A percentile compares a stretch with the other conserved stretches of the same genome.
Evolutionary conservation across 768 basidiomycete genomes (phyloP).

Genomic region (Sporobolomyces phaffii): DNA sequence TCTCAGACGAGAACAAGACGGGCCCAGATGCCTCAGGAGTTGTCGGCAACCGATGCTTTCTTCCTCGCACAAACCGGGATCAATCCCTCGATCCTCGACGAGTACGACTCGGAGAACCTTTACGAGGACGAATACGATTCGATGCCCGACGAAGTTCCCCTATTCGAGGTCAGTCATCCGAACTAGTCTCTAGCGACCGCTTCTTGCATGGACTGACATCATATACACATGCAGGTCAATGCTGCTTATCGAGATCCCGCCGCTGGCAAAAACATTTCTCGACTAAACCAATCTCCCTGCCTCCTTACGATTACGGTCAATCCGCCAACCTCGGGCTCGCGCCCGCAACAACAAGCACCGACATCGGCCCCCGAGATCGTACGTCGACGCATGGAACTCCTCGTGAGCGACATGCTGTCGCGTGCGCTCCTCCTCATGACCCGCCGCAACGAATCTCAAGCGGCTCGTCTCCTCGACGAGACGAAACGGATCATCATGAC

Average conservation of each 20-base stretch:
- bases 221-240: slow-evolving; percentile 63
- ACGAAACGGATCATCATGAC: slow-evolving; percentile 85
- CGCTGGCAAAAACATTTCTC: slow-evolving; percentile 71
- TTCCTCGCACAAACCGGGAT: slow-evolving; percentile 49
- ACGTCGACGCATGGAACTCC: slow-evolving; percentile 88
- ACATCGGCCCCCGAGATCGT: slow-evolving; percentile 79
- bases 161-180: slow-evolving; percentile 67
- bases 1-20: background rate
- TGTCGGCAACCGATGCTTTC: slow-evolving; percentile 76
- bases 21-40: slow-evolving; percentile 39
- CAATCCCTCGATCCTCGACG: slow-evolving; percentile 35
- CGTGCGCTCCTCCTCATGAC: slow-evolving; percentile 86
- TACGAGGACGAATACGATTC: slow-evolving; percentile 53
- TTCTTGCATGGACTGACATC: no score
- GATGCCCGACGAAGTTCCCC: slow-evolving; percentile 96
- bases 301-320: slow-evolving; percentile 88
- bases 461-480: slow-evolving; percentile 62
- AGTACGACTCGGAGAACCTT: slow-evolving; percentile 38
- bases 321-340: slow-evolving; percentile 49
- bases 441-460: slow-evolving; percentile 80
- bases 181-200: no score
- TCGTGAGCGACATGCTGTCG: slow-evolving; percentile 96
- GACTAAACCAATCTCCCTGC: slow-evolving; percentile 77
- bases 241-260: slow-evolving; percentile 90
- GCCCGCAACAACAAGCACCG: background rate